A percentile compares a stretch with the other conserved stretches of the same genome.
Evolutionary conservation across 371 early-diverging fungal species (phyloP).

Genomic region (Neoconidiobolus thromboides): DNA sequence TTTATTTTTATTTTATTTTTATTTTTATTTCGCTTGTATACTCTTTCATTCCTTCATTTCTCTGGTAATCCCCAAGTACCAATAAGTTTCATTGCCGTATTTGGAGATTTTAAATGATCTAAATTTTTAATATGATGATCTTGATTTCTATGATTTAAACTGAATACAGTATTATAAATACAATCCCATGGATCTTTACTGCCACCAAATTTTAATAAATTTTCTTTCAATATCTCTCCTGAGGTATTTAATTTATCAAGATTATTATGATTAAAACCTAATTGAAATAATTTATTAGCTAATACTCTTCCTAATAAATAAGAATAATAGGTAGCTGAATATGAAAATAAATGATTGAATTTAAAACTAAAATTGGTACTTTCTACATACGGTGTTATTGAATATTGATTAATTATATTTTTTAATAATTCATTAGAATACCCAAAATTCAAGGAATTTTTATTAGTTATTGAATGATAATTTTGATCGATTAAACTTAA

Average conservation of each 20-base stretch:
- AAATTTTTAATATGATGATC: not conserved
- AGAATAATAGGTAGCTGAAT: constrained; percentile 84
- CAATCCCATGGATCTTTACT: constrained; percentile 81
- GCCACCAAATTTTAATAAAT: constrained; percentile 81
- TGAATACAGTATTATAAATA: constrained; percentile 22
- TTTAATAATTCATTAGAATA: not conserved
- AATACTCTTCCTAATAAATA: constrained; percentile 78
- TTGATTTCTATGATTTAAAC: not conserved
- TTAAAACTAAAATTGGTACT: constrained; percentile 78
- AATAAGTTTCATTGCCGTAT: too few relatives aligned
- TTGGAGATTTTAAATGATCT: not conserved
- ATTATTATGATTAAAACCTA: not conserved
- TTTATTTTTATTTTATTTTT: too few relatives aligned
- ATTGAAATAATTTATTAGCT: constrained; percentile 44
- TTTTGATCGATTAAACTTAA: constrained; percentile 76
- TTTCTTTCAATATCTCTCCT: constrained; percentile 41
- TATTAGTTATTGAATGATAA: constrained; percentile 24
- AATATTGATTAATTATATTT: constrained; percentile 11
- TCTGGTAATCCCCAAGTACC: not conserved
- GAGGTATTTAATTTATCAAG: constrained; percentile 6
- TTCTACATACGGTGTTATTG: constrained; percentile 33
- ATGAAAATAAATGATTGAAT: constrained; percentile 78
- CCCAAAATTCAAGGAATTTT: not conserved
- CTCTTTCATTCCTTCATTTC: too few relatives aligned
- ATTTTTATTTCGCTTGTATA: too few relatives aligned